These are phyloP conservation scores for Pestalotiopsis fici DNA, from an alignment of 2,329 filamentous ascomycete species.

Conservation along the genomic window DNA sequence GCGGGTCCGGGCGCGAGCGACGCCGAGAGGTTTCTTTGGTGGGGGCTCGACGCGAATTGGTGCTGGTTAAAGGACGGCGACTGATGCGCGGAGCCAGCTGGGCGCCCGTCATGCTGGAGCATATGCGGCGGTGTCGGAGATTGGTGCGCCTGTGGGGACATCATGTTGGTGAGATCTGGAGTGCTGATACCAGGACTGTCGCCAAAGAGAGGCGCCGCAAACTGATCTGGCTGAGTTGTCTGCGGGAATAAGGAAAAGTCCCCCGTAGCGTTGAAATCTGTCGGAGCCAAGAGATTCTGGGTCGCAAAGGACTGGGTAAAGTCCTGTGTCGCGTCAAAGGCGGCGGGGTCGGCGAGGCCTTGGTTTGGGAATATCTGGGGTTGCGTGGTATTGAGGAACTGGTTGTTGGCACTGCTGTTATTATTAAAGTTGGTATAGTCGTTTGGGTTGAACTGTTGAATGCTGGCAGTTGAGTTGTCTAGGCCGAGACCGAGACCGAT, in stretches of 20 bases:
- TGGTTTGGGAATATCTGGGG: conserved; percentile 47
- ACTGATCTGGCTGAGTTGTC: conserved; percentile 55
- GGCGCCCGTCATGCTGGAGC: conserved; percentile 51
- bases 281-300: conserved; percentile 45
- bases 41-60: conserved; percentile 52
- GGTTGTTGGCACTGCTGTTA: conserved; percentile 37
- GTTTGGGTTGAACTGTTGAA: conserved; percentile 38
- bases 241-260: conserved; percentile 69
- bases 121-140: conserved; percentile 59
- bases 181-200: conserved; percentile 41
- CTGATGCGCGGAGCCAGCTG: conserved; percentile 53
- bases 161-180: conserved; percentile 55
- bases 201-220: conserved; percentile 61
- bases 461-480: conserved; percentile 50
- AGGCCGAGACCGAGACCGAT: conserved; percentile 61
- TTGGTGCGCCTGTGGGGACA: conserved; percentile 56
- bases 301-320: conserved; percentile 41
- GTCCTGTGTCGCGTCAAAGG: conserved; percentile 32
- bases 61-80: conserved; percentile 59
- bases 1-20: conserved; percentile 61
- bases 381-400: conserved; percentile 52
- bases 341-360: conserved; percentile 33
- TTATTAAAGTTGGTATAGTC: conserved; percentile 47
- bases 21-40: conserved; percentile 51
- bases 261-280: conserved; percentile 43